Evolutionary conservation across 2,329 filamentous ascomycete species (phyloP).

Genomic region (Pseudogymnoascus sp.): DNA sequence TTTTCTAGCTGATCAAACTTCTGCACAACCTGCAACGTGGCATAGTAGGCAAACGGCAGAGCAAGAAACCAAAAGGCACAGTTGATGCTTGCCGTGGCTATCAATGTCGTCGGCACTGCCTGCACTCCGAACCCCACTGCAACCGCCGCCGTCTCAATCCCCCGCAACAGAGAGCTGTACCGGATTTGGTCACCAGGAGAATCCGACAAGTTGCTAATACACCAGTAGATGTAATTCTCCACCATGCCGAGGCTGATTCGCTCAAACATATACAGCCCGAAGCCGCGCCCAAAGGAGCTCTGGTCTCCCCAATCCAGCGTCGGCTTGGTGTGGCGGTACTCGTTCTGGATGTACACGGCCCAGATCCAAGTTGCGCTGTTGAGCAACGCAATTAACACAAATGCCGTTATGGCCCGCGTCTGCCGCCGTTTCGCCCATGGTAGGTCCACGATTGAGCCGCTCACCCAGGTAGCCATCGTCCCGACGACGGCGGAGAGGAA

Average conservation of each 20-base stretch:
- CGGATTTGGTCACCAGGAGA: slow-evolving; percentile 19
- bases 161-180: slow-evolving; percentile 26
- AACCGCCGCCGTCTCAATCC: slow-evolving; percentile 27
- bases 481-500: slow-evolving; percentile 19
- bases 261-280: slow-evolving; percentile 36
- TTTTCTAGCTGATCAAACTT: slow-evolving; percentile 32
- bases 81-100: slow-evolving; percentile 38
- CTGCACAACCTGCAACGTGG: slow-evolving; percentile 34
- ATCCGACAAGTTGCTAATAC: slow-evolving; percentile 33
- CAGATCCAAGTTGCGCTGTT: slow-evolving; percentile 41
- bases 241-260: slow-evolving; percentile 33
- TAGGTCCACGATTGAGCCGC: slow-evolving; percentile 31
- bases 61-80: slow-evolving; percentile 35
- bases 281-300: slow-evolving; percentile 34
- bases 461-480: slow-evolving; percentile 30
- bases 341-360: slow-evolving; percentile 39
- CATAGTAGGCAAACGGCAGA: slow-evolving; percentile 37
- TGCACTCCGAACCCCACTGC: slow-evolving; percentile 36
- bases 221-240: slow-evolving; percentile 41
- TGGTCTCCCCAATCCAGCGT: slow-evolving; percentile 38
- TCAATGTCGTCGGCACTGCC: slow-evolving; percentile 35
- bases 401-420: slow-evolving; percentile 34
- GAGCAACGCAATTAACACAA: slow-evolving; percentile 33
- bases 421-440: slow-evolving; percentile 34
- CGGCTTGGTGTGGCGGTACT: slow-evolving; percentile 36